Evolutionary conservation across 768 basidiomycete genomes (phyloP).

Genomic region (Rubroboletus pulcherrimus): DNA sequence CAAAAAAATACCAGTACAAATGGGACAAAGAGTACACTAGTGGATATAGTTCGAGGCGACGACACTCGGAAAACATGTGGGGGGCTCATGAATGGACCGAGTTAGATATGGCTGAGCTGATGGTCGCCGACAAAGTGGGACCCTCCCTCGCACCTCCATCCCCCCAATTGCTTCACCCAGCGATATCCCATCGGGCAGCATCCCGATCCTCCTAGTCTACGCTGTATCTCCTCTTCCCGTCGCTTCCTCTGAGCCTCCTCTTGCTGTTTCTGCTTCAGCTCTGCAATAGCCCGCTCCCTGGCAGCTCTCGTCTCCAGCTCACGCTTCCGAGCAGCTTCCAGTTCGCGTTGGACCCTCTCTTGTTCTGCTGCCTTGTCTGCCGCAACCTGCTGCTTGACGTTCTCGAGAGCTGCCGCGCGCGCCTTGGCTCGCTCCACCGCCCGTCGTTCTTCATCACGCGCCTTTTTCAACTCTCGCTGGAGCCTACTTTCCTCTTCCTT

Average conservation of each 20-base stretch:
- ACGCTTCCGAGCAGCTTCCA: conserved; percentile 24
- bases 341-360: conserved; percentile 22
- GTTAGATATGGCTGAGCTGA: conserved; percentile 20
- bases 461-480: conserved; percentile 15
- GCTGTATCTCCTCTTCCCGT: conserved; percentile 34
- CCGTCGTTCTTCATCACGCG: conserved; percentile 17
- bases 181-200: conserved; percentile 43
- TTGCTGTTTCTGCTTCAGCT: conserved; percentile 29
- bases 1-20: too few species aligned
- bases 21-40: too few species aligned
- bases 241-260: conserved; percentile 34
- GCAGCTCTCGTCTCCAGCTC: conserved; percentile 22
- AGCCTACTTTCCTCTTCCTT: conserved; percentile 17
- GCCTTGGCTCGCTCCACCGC: conserved; percentile 23
- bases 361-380: conserved; percentile 16
- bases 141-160: conserved; percentile 48
- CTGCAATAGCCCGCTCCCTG: conserved; percentile 20
- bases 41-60: neutral
- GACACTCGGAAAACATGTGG: neutral
- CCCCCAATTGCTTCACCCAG: conserved; percentile 40
- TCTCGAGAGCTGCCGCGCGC: conserved; percentile 19
- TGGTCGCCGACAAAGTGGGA: conserved; percentile 36
- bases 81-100: too few species aligned
- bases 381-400: conserved; percentile 14
- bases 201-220: conserved; percentile 44